Base-by-base conservation (phyloP, 2,329 filamentous ascomycete genomes). In the Xylaria polymorpha region DNA sequence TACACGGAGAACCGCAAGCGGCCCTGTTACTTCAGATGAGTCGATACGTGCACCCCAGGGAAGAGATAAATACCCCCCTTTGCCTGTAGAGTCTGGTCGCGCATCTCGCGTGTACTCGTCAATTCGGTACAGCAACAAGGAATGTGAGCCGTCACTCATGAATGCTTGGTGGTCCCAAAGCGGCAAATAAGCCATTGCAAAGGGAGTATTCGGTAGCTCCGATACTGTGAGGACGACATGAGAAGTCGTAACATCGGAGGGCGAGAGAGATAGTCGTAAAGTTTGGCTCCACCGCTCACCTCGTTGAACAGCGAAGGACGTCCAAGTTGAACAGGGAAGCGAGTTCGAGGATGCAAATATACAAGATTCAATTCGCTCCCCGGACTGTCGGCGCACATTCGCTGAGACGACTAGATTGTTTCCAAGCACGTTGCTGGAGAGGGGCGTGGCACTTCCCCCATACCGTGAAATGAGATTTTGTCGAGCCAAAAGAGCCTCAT, bases 81-180 rank as follows among this genome's bases (percentile, higher is more conserved):
- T 94, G 4, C 93, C 94, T 66, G 86, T 79, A 51, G 82, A 87
- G 71, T 83, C 90, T 66, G 85, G 85, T 77, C 83, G 88, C 58
- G 86, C 87, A 4, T 83, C 91, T 0, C 92, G 92, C 0, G 94
- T 98, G 76, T 92, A 88, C 78, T 98, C 97, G 76, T 99, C 97
- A 76, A 97, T 92, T 72, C 92, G 92, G 83, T 98, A 97, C 53
- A 99, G 83, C 1, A 97, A 84, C 58, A 98, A 83, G 2, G 89
- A 90, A 78, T 98, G 95, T 22, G 89, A 82, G 0, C 95, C 95
- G 77, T 99, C 95, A 57, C 91, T 88, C 60, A 97, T 89, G 77
- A 99, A 99, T 0, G 96, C 95, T 67, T 94, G 90, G 29, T 93
- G 89, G 61, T 95, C 92, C 96, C 97, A 99, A 1, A 99, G 85